Evolutionary conservation across 2,329 filamentous ascomycete species (phyloP), one percentile per base, ranked within the genome.

Genomic region (Orbilia ellipsospora): DNA sequence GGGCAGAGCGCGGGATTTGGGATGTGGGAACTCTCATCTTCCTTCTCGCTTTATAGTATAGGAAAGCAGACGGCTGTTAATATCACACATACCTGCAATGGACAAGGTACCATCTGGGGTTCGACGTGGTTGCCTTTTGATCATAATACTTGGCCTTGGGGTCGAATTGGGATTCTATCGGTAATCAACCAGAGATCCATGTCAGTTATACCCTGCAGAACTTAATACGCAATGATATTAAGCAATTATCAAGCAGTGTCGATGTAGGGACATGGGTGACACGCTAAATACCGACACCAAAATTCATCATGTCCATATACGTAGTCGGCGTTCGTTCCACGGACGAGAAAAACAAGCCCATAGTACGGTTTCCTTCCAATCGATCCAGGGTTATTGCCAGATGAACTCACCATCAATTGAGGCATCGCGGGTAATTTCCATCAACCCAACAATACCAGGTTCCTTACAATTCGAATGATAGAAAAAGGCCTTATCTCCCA

Each of bases 401-500:
- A 18, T 16, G 28, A 4, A 23, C 87, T 79, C 83, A 92, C 91
- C 83, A 80, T 99, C 95, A 7, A 92, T 87, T 1, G 90, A 90
- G 78, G 92, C 91, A 81, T 97, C 94, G 78, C 88, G 86, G 15
- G 96, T 93, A 77, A 99, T 91, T 80, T 95, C 91, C 91, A 97
- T 94, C 16, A 90, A 88, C 1, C 94, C 94, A 0, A 90, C 93
- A 56, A 98, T 93, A 1, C 92, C 94, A 0, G 94, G 93, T 23
- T 90, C 88, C 59, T 77, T 72, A 68, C 77, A 75, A 62, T 73
- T 77, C 54, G 92, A 96, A 83, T 97, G 94, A 81, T 98, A 98
- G 84, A 99, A 98, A 84, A 99, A 98, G 26, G 93, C 94, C 36
- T 94, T 86, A 81, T 99, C 95, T 60, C 94, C 94, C 67, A 90